Evolutionary conservation across 1,284 basidiomycete species (phyloP), one percentile per base, ranked within the genome.

Genomic region (Marasmius tenuissimus): DNA sequence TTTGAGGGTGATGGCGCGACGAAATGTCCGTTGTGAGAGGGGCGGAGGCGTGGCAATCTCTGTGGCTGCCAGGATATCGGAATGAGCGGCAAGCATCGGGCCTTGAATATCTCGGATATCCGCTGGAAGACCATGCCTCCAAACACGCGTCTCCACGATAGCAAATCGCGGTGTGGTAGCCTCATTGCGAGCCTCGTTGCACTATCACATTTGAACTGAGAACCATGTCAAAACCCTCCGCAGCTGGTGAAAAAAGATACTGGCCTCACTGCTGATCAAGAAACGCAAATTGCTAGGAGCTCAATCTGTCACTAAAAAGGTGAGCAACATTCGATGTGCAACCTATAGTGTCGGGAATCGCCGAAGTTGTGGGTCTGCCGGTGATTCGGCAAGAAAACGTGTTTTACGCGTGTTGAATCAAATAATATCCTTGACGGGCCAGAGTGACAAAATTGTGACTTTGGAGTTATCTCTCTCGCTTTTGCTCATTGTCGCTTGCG

Each of bases 401-500:
- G 52, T 54, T 37, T 38, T 6, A 14, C 34, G 52, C 52, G 52
- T 54, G 52, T 54, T 34, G 35, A 20, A 54, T 10, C 35, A 54
- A 54, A 54, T 51, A 51, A 33, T 51, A 11, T 27, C 27, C 27
- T 27, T 27, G 27, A 2, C 27, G 27, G 27, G 20, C 9, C 16
- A 37, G 33, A 18, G 34, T 37, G 4, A 18, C 50, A 39, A 27
- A 27, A 27, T 61, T 55, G 50, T 54, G 50, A 49, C 60, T 61
- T 45, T 49, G 53, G 49, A 38, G 57, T 11, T 54, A 54, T 54
- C 52, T 54, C 52, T 37, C 11, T 35, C 50, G 59, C 60, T 60
- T 45, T 52, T 63, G 59, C 38, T 63, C 39, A 49, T 59, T 34
- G 59, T 59, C 64, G 63, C 58, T 40, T 58, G 66, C 65, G 52